Evolutionary conservation across 129 eudicot genomes (phyloP).

Genomic region (Artemisia argyi): DNA sequence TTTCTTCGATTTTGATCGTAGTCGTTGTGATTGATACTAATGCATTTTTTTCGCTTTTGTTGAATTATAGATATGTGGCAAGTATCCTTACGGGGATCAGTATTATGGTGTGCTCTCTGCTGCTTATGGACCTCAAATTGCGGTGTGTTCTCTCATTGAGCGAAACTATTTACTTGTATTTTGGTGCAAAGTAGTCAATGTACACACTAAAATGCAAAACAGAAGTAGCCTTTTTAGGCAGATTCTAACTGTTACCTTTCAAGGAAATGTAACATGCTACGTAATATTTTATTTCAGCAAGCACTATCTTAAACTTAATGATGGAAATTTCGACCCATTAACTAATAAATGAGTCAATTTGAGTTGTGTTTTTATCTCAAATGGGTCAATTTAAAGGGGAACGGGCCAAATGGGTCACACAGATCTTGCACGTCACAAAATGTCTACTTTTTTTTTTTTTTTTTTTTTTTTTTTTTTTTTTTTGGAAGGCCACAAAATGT

Average conservation of each 20-base stretch:
- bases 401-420: not conserved
- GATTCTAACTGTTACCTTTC: not conserved
- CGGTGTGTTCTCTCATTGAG: slow-evolving; percentile 45
- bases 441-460: not conserved
- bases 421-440: not conserved
- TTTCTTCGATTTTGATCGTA: slow-evolving; percentile 2
- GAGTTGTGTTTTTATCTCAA: not conserved
- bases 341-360: not conserved
- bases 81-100: slow-evolving; percentile 69
- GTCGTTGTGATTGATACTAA: not conserved
- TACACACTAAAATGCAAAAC: not conserved
- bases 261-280: not conserved
- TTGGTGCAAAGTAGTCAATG: slow-evolving; percentile 1
- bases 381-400: not conserved
- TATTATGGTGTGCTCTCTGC: slow-evolving; percentile 62
- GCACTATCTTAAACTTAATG: not conserved
- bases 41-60: not conserved
- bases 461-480: too few species aligned
- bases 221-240: not conserved
- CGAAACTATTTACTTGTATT: slow-evolving; percentile 13
- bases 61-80: slow-evolving; percentile 48
- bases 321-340: not conserved
- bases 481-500: too few species aligned
- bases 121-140: slow-evolving; percentile 54
- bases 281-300: not conserved